Evolutionary conservation across 169 alveolate genomes (phyloP), one percentile per base, ranked within the genome.

Genomic region (Fabrea salina): DNA sequence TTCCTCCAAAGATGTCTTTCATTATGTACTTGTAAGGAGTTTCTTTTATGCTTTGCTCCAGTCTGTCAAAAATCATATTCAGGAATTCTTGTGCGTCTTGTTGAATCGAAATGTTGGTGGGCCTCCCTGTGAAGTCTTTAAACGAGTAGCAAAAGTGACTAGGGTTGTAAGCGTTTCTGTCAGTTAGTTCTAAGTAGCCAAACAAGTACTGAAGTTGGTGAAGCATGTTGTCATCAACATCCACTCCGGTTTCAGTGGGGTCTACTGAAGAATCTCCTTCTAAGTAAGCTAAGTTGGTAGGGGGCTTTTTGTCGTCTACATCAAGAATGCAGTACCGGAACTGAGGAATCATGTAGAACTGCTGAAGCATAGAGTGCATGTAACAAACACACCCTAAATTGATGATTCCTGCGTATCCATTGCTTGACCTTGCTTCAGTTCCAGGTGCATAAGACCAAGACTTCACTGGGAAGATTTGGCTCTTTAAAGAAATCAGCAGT

Each of bases 331-430:
- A 83, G 84, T 94, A 89, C 72, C 99, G 89, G 86, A 98, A 98
- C 43, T 97, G 92, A 13, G 99, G 99, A 40, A 97, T 95, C 96
- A 98, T 98, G 84, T 92, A 99, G 6, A 99, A 89, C 76, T 98
- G 96, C 88, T 99, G 99, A 61, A 99, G 93, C 47, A 98, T 90
- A 39, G 99, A 97, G 84, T 97, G 98, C 99, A 99, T 97, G 85
- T 99, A 99, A 90, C 99, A 99, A 11, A 99, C 97, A 61, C 99
- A 99, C 5, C 99, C 99, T 50, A 96, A 96, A 84, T 97, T 98
- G 67, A 93, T 91, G 44, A 97, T 75, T 3, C 99, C 99, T n/a
- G 97, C 99, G 85, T 91, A 96, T 0, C 99, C 99, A 6, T 98
- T 94, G 13, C 93, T 83, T 3, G 92, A 80, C 72, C 96, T 90